Evolutionary conservation across 1,284 basidiomycete genomes (phyloP), one percentile per base, ranked within the genome.

Genomic region (Wallemia mellicola): DNA sequence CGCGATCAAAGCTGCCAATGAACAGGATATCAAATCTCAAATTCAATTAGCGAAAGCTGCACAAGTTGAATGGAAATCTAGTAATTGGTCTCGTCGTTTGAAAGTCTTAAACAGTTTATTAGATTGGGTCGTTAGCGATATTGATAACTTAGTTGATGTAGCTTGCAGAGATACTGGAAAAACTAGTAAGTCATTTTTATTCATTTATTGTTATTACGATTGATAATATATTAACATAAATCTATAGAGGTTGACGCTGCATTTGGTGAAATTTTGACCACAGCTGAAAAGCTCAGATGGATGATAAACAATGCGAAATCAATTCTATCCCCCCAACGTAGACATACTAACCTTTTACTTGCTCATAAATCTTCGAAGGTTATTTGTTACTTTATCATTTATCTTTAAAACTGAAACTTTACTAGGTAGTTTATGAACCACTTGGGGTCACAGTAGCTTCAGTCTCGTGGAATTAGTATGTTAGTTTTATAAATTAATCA

Each of bases 91-190:
- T 5, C 38, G 38, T n/a, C 5, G 38, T 11, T 22, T 15, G 14
- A 48, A 80, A 63, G 80, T 95, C 38, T 73, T 96, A 64, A 75
- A 84, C 30, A 91, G 83, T 64, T 69, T 98, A 64, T 76, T 86
- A 64, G 82, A 82, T 63, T 98, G 92, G 91, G 74, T 92, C 15
- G 79, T 92, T 27, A 78, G 82, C 63, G 86, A 92, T 65, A 80
- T 88, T 71, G 83, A 91, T 61, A 72, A 72, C 24, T 86, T 89
- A 65, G 86, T 86, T 5, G 75, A 80, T 57, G 83, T 94, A n/a
- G 87, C 87, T 30, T 87, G 85, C 66, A 75, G 91, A 32, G 92
- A 98, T 70, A 89, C 88, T 0, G 92, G 92, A 61, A 98, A 96
- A 74, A 96, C 92, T 28, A 74, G 88, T 88, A 9, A 7, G 48